Evolutionary conservation across 2,329 filamentous ascomycete genomes (phyloP).

Genomic region (Epichloe glyceriae): DNA sequence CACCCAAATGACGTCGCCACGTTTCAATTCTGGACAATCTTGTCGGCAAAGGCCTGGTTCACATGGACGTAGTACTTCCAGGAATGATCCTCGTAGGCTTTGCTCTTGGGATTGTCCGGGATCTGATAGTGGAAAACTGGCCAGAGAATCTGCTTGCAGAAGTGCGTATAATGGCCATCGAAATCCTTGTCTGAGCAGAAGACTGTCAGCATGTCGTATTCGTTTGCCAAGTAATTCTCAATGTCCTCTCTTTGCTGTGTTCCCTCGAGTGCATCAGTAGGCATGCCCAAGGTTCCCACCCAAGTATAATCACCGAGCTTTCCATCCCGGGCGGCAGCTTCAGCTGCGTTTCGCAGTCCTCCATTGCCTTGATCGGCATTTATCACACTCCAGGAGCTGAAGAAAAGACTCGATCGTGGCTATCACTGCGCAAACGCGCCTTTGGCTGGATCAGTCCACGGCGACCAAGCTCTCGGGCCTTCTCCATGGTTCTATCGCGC

Average conservation of each 20-base stretch:
- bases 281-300: slow-evolving; percentile 89
- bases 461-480: slow-evolving; percentile 43
- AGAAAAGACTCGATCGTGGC: slow-evolving; percentile 58
- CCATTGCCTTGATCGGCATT: slow-evolving; percentile 86
- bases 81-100: slow-evolving; percentile 93
- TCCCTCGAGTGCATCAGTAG: slow-evolving; percentile 70
- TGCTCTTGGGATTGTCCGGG: slow-evolving; percentile 94
- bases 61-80: slow-evolving; percentile 90
- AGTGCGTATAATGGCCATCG: slow-evolving; percentile 87
- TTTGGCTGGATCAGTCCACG: slow-evolving; percentile 45
- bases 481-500: slow-evolving; percentile 43
- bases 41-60: slow-evolving; percentile 86
- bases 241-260: slow-evolving; percentile 71
- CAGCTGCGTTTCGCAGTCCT: slow-evolving; percentile 76
- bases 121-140: slow-evolving; percentile 98
- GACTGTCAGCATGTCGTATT: slow-evolving; percentile 72
- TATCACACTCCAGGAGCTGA: slow-evolving; percentile 70
- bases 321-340: slow-evolving; percentile 59
- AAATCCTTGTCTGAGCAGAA: slow-evolving; percentile 86
- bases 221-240: slow-evolving; percentile 64
- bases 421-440: slow-evolving; percentile 41
- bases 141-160: slow-evolving; percentile 96
- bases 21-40: slow-evolving; percentile 85
- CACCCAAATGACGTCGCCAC: slow-evolving; percentile 84
- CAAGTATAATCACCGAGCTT: slow-evolving; percentile 66